phyloP scores from a whole-genome alignment of 179 eudicot genomes.

The Beta lomatogona region DNA sequence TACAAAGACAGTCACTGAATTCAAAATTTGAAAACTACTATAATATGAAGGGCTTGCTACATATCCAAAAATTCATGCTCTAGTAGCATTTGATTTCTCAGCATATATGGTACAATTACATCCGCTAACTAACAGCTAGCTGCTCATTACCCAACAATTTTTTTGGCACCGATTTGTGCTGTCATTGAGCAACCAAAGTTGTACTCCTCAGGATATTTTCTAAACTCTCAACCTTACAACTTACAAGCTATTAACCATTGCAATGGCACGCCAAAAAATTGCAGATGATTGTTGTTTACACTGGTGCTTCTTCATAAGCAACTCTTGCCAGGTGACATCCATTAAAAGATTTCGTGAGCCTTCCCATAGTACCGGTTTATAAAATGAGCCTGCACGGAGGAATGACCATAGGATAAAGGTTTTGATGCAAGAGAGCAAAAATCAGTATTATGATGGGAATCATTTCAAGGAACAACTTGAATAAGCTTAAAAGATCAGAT shows the following conservation, averaged over 20 bases:
- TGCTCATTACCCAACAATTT: slow-evolving; percentile 1
- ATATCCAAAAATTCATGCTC: slow-evolving; percentile 24
- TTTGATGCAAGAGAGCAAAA: not conserved
- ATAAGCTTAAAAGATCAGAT: not conserved
- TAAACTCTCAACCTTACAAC: slow-evolving; percentile 3
- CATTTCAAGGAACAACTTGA: not conserved
- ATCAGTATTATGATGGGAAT: not conserved
- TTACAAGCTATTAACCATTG: slow-evolving; percentile 9
- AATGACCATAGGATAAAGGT: not conserved
- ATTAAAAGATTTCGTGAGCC: slow-evolving; percentile 67
- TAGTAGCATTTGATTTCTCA: slow-evolving; percentile 15
- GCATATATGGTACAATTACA: slow-evolving; percentile 28
- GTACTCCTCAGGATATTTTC: slow-evolving; percentile 15
- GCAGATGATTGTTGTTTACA: not conserved
- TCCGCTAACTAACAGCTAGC: slow-evolving; percentile 29
- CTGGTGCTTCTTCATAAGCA: not conserved
- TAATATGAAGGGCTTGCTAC: not conserved
- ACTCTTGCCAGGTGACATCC: not conserved
- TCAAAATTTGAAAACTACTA: not conserved
- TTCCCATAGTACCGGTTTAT: slow-evolving; percentile 91
- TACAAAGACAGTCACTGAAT: not conserved
- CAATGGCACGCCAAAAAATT: slow-evolving; percentile 11
- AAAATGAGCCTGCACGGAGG: slow-evolving; percentile 62
- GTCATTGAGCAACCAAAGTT: slow-evolving; percentile 18
- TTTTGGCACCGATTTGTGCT: not conserved